Base-by-base conservation (phyloP, 768 basidiomycete species). In the Trametes maxima region DNA sequence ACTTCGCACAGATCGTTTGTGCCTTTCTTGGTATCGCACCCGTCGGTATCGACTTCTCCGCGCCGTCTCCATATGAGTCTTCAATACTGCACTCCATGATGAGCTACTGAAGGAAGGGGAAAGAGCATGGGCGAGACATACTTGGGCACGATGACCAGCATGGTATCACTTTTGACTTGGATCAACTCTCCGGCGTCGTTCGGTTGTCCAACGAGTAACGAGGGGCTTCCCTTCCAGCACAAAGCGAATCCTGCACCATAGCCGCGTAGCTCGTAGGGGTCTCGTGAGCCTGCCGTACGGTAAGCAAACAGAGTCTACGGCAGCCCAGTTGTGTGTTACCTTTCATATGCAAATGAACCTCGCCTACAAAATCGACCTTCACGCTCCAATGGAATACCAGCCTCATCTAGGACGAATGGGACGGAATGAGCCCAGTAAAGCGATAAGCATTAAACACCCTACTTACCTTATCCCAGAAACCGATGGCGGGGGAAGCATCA, bases 401-500 rank as follows among this genome's bases (percentile, higher is more conserved):
- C 25, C 91, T 81, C 67, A 94, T 70, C 89, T 91, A 62, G 11
- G 13, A 13, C 21, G 12, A 21, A 6, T 40, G 19, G 40, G 36
- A n/a, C 8, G 2, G n/a, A 7, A 21, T 24, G 36, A 14, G 28
- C 10, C 58, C 33, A 37, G 14, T 25, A 25, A 5, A 33, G 5
- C n/a, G 12, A 11, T 11, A 13, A 3, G 43, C 17, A 36, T 14
- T 21, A 16, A 49, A 11, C 12, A 39, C 14, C 37, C 68, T 60
- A 62, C 79, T 67, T 60, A 90, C 87, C 82, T 97, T 98, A 73
- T 98, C 95, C 95, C 95, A 97, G 72, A 97, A 96, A 7, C 94
- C 95, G 63, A 96, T 69, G 11, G 84, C 80, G 13, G 92, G 90
- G 2, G 94, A 95, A 21, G 84, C 79, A 74, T 98, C 95, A 46